Percentiles rank a stretch among this genome's conserved stretches.
phyloP scores from a whole-genome alignment of 495 filamentous ascomycete species.

The Barbatosphaeria neglecta region DNA sequence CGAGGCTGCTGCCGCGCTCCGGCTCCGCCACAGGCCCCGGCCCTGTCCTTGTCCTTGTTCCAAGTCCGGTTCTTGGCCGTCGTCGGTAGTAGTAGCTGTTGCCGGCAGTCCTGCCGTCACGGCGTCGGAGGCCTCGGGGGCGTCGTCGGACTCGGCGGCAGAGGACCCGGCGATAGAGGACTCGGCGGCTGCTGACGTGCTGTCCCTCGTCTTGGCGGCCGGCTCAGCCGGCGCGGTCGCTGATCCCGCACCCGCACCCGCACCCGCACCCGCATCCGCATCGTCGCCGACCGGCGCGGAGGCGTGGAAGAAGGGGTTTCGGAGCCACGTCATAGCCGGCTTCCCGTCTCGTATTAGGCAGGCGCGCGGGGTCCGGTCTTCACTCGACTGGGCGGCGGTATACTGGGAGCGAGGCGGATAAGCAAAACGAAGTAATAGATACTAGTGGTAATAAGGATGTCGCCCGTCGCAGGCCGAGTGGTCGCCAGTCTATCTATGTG shows the following conservation, averaged over 20 bases:
- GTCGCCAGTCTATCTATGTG: too few relatives aligned
- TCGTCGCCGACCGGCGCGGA: constrained; percentile 8
- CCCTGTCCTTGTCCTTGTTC: background rate
- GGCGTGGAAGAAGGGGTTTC: constrained; percentile 20
- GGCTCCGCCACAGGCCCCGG: background rate
- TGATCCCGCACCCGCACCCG: too few relatives aligned
- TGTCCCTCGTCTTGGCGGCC: background rate
- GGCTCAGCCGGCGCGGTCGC: too few relatives aligned
- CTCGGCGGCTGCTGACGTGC: background rate
- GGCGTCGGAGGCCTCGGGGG: background rate
- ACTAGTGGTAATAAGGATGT: too few relatives aligned
- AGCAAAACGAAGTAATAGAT: too few relatives aligned
- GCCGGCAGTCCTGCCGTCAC: background rate
- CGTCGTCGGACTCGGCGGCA: background rate
- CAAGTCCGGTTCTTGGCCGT: too few relatives aligned
- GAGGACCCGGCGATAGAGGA: background rate
- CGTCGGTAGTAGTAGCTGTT: too few relatives aligned
- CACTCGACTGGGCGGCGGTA: too few relatives aligned
- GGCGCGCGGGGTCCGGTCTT: too few relatives aligned
- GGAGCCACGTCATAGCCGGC: constrained; percentile 20
- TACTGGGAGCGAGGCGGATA: too few relatives aligned
- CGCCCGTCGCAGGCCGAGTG: too few relatives aligned
- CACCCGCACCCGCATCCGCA: constrained; percentile 6
- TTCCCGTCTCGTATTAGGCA: too few relatives aligned
- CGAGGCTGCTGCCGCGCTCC: background rate